Evolutionary conservation across 257 asterid genomes (phyloP).

Genomic region (Voacanga thouarsii): DNA sequence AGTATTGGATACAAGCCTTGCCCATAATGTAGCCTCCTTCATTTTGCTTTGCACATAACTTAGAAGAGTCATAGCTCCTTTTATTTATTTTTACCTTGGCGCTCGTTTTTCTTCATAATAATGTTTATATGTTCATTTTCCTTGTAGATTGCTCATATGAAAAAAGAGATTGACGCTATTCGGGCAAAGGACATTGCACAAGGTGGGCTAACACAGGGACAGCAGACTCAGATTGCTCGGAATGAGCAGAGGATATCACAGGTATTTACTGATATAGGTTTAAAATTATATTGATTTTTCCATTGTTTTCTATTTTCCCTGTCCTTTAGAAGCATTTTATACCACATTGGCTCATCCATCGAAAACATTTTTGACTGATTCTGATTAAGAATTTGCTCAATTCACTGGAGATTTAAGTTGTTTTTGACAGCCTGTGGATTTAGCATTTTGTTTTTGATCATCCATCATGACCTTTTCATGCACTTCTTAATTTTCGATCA

Average conservation of each 20-base stretch:
- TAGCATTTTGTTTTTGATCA: background rate
- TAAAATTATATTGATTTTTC: background rate
- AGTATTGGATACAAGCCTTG: too few species aligned
- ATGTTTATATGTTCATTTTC: background rate
- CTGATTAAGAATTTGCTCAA: background rate
- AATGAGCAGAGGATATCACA: conserved; percentile 96
- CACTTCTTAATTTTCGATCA: background rate
- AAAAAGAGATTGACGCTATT: conserved; percentile 98
- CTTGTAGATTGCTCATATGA: conserved; percentile 90
- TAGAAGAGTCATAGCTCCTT: background rate
- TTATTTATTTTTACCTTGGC: background rate
- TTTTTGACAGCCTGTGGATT: background rate
- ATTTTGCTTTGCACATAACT: background rate
- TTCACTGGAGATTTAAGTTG: background rate
- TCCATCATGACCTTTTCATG: background rate
- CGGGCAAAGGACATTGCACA: conserved; percentile 98
- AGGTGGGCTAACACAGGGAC: conserved; percentile 99
- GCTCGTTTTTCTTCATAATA: background rate
- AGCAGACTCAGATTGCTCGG: conserved; percentile 99
- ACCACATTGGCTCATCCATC: background rate
- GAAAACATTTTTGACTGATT: conserved; percentile 10
- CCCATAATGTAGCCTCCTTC: background rate
- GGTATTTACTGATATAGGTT: conserved; percentile 34
- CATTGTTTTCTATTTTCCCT: background rate
- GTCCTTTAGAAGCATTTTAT: background rate